Base-by-base conservation (phyloP, 352 stramenopile genomes). In the Phytophthora constricta region DNA sequence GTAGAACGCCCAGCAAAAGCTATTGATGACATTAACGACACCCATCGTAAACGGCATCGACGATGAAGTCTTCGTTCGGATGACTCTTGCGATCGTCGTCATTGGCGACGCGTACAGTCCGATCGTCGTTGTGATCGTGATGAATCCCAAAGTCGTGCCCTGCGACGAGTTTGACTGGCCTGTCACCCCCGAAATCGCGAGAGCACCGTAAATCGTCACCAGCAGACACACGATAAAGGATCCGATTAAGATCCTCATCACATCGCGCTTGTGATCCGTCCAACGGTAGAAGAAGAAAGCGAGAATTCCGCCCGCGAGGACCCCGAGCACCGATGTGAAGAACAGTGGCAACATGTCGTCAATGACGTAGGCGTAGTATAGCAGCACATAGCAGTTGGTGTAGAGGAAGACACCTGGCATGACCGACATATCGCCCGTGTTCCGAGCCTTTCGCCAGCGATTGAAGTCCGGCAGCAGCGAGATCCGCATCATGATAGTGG, bases 31-130 rank as follows among this genome's bases (percentile, higher is more conserved):
- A 5, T 74, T 72, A 0, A 82, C 70, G 7, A 77, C 25, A 10
- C 77, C 67, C 78, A 90, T 86, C 1, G 65, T 70, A 37, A 87
- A 74, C 8, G 68, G 71, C 62, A 87, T 81, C 16, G 70, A 84
- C 16, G 72, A 72, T 4, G 73, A 59, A 2, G 68, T 83, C 53
- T 82, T 84, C 17, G 67, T 79, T 3, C 49, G 67, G 2, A 89
- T 23, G 1, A 85, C 77, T 5, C 59, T 54, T 25, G 58, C 68
- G 42, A 89, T 77, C 0, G 67, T 78, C 13, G 70, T 66, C 45
- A 87, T 76, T 0, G 77, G 77, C 4, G 78, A 85, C 33, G 67
- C 65, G 46, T 84, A 86, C 48, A 86, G 61, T 13, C 78, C 51
- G 25, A 85, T 23, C 11, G 71, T 79, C 0, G 79, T 80, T 2